These are phyloP conservation scores for Calocybe gambosa DNA, from an alignment of 1,284 basidiomycete genomes.

Conservation along the genomic window DNA sequence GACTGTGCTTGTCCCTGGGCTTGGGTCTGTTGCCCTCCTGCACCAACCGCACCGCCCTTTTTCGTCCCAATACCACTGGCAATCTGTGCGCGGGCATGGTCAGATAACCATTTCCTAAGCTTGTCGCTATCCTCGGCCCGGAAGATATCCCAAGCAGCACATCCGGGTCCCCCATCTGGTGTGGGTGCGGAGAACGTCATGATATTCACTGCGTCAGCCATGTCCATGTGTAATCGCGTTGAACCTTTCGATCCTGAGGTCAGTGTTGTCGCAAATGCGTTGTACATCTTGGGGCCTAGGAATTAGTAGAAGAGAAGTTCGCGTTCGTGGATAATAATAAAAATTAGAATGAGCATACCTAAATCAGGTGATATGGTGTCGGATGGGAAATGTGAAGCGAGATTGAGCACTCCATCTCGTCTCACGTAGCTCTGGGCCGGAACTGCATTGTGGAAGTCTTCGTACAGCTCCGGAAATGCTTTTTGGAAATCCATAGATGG, in stretches of 20 bases:
- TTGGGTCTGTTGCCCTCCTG: neutral
- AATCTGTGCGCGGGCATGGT: conserved; percentile 5
- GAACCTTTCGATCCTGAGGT: conserved; percentile 67
- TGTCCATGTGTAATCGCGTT: conserved; percentile 93
- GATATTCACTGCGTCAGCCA: conserved; percentile 92
- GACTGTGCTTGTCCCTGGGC: conserved; percentile 4
- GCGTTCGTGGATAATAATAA: too few species aligned
- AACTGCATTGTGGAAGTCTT: conserved; percentile 79
- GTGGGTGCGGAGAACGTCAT: conserved; percentile 72
- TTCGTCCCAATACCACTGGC: neutral
- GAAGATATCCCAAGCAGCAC: conserved; percentile 91
- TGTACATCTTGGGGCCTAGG: conserved; percentile 77
- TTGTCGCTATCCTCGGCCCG: conserved; percentile 76
- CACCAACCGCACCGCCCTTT: neutral
- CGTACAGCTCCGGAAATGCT: conserved; percentile 81
- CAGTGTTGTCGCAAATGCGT: conserved; percentile 64
- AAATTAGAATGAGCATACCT: conserved; percentile 45
- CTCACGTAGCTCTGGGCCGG: conserved; percentile 87
- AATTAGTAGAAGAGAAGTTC: conserved; percentile 4
- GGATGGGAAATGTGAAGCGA: conserved; percentile 82
- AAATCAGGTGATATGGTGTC: conserved; percentile 86
- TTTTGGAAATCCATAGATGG: conserved; percentile 78
- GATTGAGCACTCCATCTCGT: conserved; percentile 82
- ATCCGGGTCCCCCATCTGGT: conserved; percentile 64
- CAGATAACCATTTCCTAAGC: conserved; percentile 70